Conservation (phyloP, 306 rosid species). For the Dryas octopetala region DNA sequence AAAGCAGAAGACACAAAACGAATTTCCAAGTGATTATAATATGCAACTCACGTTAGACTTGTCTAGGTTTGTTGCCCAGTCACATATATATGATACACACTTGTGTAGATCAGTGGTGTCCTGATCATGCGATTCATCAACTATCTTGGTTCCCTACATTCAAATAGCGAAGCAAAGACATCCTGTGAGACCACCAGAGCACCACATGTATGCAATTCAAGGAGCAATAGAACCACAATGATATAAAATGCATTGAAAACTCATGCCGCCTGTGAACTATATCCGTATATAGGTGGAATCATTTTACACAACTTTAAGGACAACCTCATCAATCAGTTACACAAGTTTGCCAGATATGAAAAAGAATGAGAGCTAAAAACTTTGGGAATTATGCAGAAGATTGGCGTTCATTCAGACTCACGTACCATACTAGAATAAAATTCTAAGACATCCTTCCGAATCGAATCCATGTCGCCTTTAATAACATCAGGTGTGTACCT, state of each 20-base stretch:
- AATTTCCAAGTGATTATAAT: not conserved
- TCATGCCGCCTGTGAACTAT: not conserved
- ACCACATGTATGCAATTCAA: slow-evolving; percentile 5
- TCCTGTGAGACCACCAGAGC: slow-evolving; percentile 19
- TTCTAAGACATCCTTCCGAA: slow-evolving; percentile 69
- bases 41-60: slow-evolving; percentile 60
- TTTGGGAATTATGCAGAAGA: not conserved
- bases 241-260: not conserved
- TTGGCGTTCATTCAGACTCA: not conserved
- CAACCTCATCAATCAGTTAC: not conserved
- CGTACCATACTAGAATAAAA: slow-evolving; percentile 63
- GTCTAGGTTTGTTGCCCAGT: slow-evolving; percentile 42
- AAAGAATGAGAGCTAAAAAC: not conserved
- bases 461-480: slow-evolving; percentile 94
- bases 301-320: not conserved
- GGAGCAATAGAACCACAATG: slow-evolving; percentile 4
- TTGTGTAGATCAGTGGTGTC: slow-evolving; percentile 95
- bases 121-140: slow-evolving; percentile 87
- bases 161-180: slow-evolving; percentile 32
- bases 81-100: slow-evolving; percentile 61
- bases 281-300: not conserved
- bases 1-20: not conserved
- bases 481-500: slow-evolving; percentile 92
- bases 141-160: slow-evolving; percentile 71
- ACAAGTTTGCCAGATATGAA: slow-evolving; percentile 3